phyloP scores from a whole-genome alignment of 768 basidiomycete genomes.

The Pleurotus ostreatus region DNA sequence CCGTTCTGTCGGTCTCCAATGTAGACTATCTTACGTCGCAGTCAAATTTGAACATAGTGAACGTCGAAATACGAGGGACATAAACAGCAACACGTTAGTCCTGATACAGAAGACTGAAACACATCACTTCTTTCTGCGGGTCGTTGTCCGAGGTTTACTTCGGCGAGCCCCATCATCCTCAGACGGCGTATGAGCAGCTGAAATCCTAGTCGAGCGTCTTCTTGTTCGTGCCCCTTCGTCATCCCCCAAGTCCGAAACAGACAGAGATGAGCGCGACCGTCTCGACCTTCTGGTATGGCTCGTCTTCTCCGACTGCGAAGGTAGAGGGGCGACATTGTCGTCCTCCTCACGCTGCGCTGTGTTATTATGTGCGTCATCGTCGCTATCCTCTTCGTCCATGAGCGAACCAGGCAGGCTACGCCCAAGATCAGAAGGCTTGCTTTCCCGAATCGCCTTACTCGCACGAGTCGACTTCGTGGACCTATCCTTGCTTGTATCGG shows the following conservation, averaged over 20 bases:
- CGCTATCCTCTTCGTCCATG: constrained; percentile 22
- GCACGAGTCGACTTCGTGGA: constrained; percentile 3
- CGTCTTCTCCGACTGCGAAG: constrained; percentile 21
- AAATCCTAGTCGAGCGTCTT: constrained; percentile 41
- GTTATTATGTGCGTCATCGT: constrained; percentile 19
- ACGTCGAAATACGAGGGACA: too few relatives aligned
- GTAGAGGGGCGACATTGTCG: constrained; percentile 35
- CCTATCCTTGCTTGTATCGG: background rate
- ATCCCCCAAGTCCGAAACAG: constrained; percentile 28
- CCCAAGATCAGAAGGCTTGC: constrained; percentile 10
- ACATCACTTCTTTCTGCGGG: background rate
- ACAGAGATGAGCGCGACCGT: constrained; percentile 25
- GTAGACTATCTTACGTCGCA: too few relatives aligned
- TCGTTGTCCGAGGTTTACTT: background rate
- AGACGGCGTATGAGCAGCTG: constrained; percentile 12
- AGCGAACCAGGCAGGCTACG: constrained; percentile 22
- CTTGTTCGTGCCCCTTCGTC: constrained; percentile 32
- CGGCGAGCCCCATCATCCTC: background rate
- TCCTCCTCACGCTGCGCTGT: constrained; percentile 28
- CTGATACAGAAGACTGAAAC: too few relatives aligned
- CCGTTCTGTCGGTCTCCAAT: too few relatives aligned
- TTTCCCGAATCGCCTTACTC: background rate
- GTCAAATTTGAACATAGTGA: too few relatives aligned
- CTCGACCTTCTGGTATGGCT: constrained; percentile 19
- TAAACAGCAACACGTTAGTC: too few relatives aligned